phyloP scores from a whole-genome alignment of 257 asterid genomes.

The Coffea canephora region DNA sequence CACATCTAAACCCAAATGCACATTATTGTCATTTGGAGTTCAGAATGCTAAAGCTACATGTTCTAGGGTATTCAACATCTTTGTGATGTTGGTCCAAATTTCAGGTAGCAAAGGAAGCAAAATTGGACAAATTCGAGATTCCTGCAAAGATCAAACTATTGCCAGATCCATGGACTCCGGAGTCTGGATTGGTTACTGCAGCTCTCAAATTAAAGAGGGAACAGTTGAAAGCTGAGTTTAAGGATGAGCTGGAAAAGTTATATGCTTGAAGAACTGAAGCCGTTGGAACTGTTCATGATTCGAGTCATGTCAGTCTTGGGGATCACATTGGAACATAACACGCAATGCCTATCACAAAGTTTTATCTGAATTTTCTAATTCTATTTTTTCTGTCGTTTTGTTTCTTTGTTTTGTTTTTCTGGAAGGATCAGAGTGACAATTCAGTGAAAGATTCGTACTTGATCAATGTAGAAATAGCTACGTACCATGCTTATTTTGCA shows the following conservation, averaged over 20 bases:
- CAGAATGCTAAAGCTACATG: neutral
- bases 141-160: constrained; percentile 77
- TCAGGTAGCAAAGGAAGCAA: constrained; percentile 68
- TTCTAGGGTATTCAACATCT: neutral
- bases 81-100: neutral
- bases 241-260: constrained; percentile 55
- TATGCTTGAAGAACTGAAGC: constrained; percentile 42
- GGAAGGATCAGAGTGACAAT: neutral
- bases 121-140: constrained; percentile 71
- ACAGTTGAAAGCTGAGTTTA: constrained; percentile 61
- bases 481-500: neutral
- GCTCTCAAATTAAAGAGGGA: constrained; percentile 89
- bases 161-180: constrained; percentile 95
- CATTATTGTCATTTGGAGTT: neutral
- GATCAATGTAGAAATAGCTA: constrained; percentile 1
- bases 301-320: neutral
- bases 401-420: neutral
- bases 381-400: neutral
- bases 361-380: neutral
- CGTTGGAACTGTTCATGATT: neutral
- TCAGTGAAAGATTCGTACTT: no score
- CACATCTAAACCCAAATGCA: neutral
- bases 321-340: neutral
- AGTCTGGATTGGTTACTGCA: constrained; percentile 86
- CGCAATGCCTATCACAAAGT: neutral